Conservation (phyloP, 768 basidiomycete species). For the Gelatoporia subvermispora region DNA sequence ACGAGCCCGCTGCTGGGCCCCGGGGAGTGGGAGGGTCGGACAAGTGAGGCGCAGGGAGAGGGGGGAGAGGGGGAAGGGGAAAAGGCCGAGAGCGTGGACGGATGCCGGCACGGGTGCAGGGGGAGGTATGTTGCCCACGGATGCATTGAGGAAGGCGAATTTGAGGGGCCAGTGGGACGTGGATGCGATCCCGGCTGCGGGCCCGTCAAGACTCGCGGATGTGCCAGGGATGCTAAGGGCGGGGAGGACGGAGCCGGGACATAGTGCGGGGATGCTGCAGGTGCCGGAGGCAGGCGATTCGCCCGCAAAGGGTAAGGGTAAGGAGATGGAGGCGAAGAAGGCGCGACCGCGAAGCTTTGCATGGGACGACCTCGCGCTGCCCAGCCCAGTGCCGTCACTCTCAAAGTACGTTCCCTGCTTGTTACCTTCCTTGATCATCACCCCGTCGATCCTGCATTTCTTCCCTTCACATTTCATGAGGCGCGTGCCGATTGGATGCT, state of each 20-base stretch:
- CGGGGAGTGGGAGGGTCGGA: background rate
- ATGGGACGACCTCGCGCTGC: conserved; percentile 52
- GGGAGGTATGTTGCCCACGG: background rate
- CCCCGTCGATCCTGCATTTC: background rate
- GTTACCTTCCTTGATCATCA: background rate
- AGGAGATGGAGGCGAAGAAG: conserved; percentile 17
- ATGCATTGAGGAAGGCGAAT: background rate
- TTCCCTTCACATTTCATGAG: too few species aligned
- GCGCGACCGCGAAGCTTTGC: conserved; percentile 57
- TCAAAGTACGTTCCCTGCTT: conserved; percentile 28
- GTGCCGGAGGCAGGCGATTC: background rate
- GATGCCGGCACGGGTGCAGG: too few species aligned
- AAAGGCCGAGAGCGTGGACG: background rate
- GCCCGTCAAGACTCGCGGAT: background rate
- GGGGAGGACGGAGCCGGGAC: background rate
- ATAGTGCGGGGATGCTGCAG: background rate
- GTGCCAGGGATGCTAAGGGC: background rate
- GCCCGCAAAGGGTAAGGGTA: conserved; percentile 7
- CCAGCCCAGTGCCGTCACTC: conserved; percentile 57
- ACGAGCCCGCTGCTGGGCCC: background rate
- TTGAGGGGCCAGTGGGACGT: background rate
- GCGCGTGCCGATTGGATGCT: background rate
- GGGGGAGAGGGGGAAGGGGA: conserved; percentile 4
- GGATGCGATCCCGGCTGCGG: background rate
- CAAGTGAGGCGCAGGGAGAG: background rate